Base-by-base conservation (phyloP, 495 filamentous ascomycete genomes). In the Trichoderma virens region DNA sequence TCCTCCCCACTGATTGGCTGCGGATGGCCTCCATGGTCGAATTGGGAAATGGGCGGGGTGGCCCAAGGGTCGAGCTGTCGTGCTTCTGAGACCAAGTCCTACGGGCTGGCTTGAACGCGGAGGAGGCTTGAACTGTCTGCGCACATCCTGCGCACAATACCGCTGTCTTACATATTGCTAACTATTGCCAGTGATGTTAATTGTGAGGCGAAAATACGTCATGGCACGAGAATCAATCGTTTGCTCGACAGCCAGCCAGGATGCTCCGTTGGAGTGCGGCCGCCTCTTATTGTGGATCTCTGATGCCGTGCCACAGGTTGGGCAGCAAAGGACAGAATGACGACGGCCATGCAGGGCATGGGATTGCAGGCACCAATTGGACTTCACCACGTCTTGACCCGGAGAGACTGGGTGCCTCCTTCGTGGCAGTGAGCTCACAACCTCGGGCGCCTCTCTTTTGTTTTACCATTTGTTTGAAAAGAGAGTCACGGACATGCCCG, bases 1-100 rank as follows among this genome's bases (percentile, higher is more conserved):
- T 56, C 23, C 51, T 27, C 51, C 51, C 51, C 51, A 56, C 51
- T 56, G 51, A 56, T 56, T 56, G 51, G 51, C 51, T 56, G 51
- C 51, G 51, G 25, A 56, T 14, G 25, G 51, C 51, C 11, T 56
- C 51, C 51, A 56, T 56, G 23, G 13, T 56, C 51, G 23, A 31
- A 56, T 56, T 13, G 27, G 51, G 51, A 28, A 18, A 30, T 30
- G 28, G 51, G 27, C 23, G 51, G 51, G 27, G 23, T 28, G 18
- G 9, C 20, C 51, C 51, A n/a, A 30, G 6, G 13, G 3, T 27
- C 51, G 51, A 28, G 25, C 25, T 56, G 51, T 56, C 20, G 43
- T 47, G n/a, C 23, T 23, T 47, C n/a, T 28, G 51, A 56, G 47
- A 30, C 18, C 16, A 56, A 56, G 23, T 8, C 30, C 51, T 56